phyloP scores from a whole-genome alignment of 768 basidiomycete genomes.

The Lactifluus rugatus region DNA sequence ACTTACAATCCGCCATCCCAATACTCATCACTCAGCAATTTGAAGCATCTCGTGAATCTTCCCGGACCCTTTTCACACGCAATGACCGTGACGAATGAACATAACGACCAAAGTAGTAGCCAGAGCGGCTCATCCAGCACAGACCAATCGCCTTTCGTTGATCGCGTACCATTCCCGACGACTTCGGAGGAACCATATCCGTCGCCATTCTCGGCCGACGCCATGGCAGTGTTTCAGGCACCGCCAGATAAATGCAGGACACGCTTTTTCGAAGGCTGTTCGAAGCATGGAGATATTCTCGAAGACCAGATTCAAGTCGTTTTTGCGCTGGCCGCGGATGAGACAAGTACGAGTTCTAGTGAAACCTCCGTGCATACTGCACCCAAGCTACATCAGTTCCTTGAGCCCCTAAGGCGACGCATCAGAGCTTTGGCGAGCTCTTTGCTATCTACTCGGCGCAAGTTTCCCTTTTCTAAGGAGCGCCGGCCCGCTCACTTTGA shows the following conservation, averaged over 20 bases:
- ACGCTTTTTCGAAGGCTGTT: background rate
- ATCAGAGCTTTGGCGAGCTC: background rate
- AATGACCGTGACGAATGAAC: background rate
- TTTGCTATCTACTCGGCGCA: background rate
- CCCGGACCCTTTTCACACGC: background rate
- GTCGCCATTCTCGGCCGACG: constrained; percentile 8
- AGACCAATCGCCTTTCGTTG: background rate
- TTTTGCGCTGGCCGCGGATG: background rate
- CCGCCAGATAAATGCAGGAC: background rate
- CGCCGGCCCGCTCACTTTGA: background rate
- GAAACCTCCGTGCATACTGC: background rate
- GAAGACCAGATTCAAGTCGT: background rate
- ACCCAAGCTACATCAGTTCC: background rate
- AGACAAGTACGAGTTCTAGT: background rate
- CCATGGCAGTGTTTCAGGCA: constrained; percentile 4
- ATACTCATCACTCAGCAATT: background rate
- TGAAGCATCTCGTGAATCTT: background rate
- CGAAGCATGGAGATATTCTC: background rate
- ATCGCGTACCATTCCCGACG: background rate
- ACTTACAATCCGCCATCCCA: background rate
- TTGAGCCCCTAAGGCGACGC: constrained; percentile 1
- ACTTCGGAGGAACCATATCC: constrained; percentile 11
- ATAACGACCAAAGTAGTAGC: background rate
- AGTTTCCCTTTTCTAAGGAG: background rate
- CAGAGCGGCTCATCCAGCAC: background rate